These are phyloP conservation scores for Xylaria longipes DNA, from an alignment of 495 filamentous ascomycete species.

Conservation along the genomic window DNA sequence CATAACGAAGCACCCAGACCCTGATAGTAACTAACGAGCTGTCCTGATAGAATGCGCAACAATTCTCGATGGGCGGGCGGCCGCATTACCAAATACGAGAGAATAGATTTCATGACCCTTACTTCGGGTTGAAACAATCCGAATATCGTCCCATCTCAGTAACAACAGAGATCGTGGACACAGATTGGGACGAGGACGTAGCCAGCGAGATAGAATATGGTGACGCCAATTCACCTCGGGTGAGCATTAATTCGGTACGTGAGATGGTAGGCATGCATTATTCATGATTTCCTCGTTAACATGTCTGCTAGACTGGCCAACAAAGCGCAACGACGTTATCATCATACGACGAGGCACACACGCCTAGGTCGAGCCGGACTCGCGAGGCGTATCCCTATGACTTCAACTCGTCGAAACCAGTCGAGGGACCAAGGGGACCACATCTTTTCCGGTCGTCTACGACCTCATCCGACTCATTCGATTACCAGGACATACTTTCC, in stretches of 20 bases:
- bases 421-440: constrained; percentile 82
- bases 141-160: constrained; percentile 63
- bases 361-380: constrained; percentile 63
- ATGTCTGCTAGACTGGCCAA: constrained; percentile 57
- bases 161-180: constrained; percentile 75
- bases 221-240: constrained; percentile 63
- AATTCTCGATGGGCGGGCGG: constrained; percentile 38
- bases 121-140: constrained; percentile 53
- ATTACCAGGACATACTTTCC: constrained; percentile 66
- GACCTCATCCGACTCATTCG: constrained; percentile 54
- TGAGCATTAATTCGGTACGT: constrained; percentile 72
- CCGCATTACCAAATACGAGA: constrained; percentile 56
- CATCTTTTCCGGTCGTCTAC: constrained; percentile 81
- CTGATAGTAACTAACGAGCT: constrained; percentile 4
- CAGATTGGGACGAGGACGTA: constrained; percentile 71
- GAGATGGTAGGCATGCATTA: background rate
- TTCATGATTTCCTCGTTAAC: constrained; percentile 32
- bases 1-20: background rate
- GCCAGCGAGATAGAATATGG: constrained; percentile 65
- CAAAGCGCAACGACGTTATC: constrained; percentile 77
- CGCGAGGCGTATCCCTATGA: constrained; percentile 42
- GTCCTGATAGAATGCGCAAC: constrained; percentile 35
- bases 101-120: constrained; percentile 52
- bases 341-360: constrained; percentile 75
- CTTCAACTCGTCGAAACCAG: constrained; percentile 57